Evolutionary conservation across 2,329 filamentous ascomycete species (phyloP).

Genomic region (Chalaropsis ovoidea): DNA sequence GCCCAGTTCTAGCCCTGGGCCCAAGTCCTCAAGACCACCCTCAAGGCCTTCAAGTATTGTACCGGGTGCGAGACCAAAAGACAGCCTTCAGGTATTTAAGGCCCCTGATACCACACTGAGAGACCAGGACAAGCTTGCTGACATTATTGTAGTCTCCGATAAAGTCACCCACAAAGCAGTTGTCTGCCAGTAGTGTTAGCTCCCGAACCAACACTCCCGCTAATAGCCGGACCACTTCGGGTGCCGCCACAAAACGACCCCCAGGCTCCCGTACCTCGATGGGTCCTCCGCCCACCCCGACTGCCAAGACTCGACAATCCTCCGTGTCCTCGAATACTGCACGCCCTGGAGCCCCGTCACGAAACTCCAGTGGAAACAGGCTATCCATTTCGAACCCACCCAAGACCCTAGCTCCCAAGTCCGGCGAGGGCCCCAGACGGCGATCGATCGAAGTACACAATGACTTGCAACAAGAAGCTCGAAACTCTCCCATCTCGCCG

Average conservation of each 20-base stretch:
- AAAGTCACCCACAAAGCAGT: conserved; percentile 70
- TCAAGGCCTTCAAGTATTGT: conserved; percentile 40
- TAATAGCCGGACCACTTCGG: conserved; percentile 35
- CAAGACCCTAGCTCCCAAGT: conserved; percentile 15
- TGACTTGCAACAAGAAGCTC: conserved; percentile 12
- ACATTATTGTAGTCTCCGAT: conserved; percentile 51
- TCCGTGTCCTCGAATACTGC: conserved; percentile 37
- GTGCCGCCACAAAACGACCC: conserved; percentile 30
- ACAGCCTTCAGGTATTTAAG: conserved; percentile 17
- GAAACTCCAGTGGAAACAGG: conserved; percentile 33
- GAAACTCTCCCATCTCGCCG: conserved; percentile 34
- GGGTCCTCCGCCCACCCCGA: conserved; percentile 51
- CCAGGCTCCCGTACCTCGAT: conserved; percentile 52
- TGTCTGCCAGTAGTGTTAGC: conserved; percentile 39
- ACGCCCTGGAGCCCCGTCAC: conserved; percentile 32
- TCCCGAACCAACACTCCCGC: conserved; percentile 58
- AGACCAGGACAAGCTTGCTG: conserved; percentile 11
- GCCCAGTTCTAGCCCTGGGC: conserved; percentile 60
- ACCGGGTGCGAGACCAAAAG: conserved; percentile 10
- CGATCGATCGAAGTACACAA: conserved; percentile 36
- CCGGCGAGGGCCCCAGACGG: conserved; percentile 31
- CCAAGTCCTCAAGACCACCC: conserved; percentile 41
- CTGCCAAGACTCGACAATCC: conserved; percentile 37
- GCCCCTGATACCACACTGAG: not conserved
- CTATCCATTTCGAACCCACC: conserved; percentile 19